Conservation (phyloP, 2,329 filamentous ascomycete species). For the Aureobasidium sp. region DNA sequence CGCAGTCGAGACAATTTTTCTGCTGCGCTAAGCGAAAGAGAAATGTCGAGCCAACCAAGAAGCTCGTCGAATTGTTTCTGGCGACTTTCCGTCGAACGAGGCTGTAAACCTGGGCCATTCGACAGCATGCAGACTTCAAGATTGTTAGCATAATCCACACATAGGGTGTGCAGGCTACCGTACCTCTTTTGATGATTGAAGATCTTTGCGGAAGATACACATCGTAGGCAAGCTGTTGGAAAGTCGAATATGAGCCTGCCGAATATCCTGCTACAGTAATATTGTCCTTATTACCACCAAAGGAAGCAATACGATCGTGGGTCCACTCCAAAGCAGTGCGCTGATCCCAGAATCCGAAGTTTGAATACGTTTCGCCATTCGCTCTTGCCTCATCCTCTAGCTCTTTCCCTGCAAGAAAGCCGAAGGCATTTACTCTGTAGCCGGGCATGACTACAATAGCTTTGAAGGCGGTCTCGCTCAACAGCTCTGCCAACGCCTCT, state of each 20-base stretch:
- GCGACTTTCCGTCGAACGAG: conserved; percentile 37
- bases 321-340: conserved; percentile 49
- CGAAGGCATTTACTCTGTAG: conserved; percentile 48
- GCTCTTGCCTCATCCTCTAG: conserved; percentile 33
- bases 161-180: conserved; percentile 14
- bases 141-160: neutral
- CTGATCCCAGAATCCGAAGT: conserved; percentile 51
- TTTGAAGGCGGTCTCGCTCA: conserved; percentile 41
- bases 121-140: conserved; percentile 35
- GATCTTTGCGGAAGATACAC: conserved; percentile 37
- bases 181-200: conserved; percentile 40
- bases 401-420: conserved; percentile 45
- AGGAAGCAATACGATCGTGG: conserved; percentile 39
- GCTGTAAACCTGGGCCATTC: conserved; percentile 46
- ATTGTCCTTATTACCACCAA: conserved; percentile 41
- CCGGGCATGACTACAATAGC: conserved; percentile 47
- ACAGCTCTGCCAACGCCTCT: conserved; percentile 35
- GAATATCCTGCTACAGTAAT: conserved; percentile 50
- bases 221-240: conserved; percentile 50
- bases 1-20: conserved; percentile 42
- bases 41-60: conserved; percentile 35
- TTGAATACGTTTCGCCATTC: conserved; percentile 33
- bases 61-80: conserved; percentile 46
- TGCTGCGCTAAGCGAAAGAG: conserved; percentile 26
- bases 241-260: conserved; percentile 46